A percentile compares a stretch with the other conserved stretches of the same genome.
Conservation (phyloP, 2,329 filamentous ascomycete species). For the Hypoxylon sp. region DNA sequence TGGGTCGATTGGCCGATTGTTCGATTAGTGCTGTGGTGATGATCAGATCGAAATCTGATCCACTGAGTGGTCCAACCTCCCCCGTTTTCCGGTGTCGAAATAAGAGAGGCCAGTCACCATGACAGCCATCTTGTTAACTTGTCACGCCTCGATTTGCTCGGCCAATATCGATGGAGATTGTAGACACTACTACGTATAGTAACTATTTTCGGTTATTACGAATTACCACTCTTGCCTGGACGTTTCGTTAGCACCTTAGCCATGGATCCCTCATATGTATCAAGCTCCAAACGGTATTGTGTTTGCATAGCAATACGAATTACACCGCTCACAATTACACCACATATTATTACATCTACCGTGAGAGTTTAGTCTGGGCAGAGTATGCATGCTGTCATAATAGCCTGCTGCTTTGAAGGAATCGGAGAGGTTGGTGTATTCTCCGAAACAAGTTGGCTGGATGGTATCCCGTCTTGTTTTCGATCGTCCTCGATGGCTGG, state of each 20-base stretch:
- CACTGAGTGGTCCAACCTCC: slow-evolving; percentile 30
- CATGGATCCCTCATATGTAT: slow-evolving; percentile 39
- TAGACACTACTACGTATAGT: slow-evolving; percentile 4
- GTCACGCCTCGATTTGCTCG: slow-evolving; percentile 33
- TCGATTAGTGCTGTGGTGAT: slow-evolving; percentile 21
- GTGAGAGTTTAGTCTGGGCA: slow-evolving; percentile 16
- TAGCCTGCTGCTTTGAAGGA: slow-evolving; percentile 26
- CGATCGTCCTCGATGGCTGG: slow-evolving; percentile 35
- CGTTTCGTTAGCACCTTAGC: slow-evolving; percentile 9
- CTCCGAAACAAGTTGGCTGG: slow-evolving; percentile 18
- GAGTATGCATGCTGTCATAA: slow-evolving; percentile 4
- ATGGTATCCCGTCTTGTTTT: slow-evolving; percentile 23
- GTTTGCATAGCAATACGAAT: slow-evolving; percentile 37
- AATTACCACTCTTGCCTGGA: slow-evolving; percentile 16
- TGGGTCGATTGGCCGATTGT: slow-evolving; percentile 1
- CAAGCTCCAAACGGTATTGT: slow-evolving; percentile 36
- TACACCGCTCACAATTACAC: slow-evolving; percentile 28
- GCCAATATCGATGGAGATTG: slow-evolving; percentile 16
- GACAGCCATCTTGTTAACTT: slow-evolving; percentile 17
- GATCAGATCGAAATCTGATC: slow-evolving; percentile 38
- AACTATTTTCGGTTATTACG: slow-evolving; percentile 32
- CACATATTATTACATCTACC: slow-evolving; percentile 27
- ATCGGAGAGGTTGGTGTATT: slow-evolving; percentile 41
- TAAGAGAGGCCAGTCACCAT: slow-evolving; percentile 23
- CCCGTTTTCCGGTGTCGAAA: slow-evolving; percentile 20